phyloP scores from a whole-genome alignment of 768 basidiomycete genomes.

The Russula foetens region DNA sequence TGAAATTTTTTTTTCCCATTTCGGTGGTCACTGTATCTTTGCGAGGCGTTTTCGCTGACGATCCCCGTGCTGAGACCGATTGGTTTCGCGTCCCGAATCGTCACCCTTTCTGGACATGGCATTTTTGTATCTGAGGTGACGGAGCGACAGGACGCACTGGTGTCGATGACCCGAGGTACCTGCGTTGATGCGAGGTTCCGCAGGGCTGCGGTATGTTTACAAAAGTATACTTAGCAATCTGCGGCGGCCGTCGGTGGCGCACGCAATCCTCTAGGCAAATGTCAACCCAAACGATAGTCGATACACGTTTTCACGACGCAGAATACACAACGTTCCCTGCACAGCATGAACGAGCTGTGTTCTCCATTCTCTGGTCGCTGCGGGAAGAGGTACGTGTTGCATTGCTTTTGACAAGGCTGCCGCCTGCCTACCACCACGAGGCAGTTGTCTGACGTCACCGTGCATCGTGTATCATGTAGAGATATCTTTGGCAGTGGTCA shows the following conservation, averaged over 20 bases:
- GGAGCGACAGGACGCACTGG: background rate
- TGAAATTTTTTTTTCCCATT: background rate
- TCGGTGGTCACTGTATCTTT: background rate
- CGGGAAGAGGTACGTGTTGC: background rate
- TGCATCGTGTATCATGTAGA: background rate
- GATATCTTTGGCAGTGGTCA: background rate
- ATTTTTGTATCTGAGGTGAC: background rate
- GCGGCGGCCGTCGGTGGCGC: background rate
- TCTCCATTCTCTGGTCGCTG: background rate
- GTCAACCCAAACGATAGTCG: background rate
- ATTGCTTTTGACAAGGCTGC: background rate
- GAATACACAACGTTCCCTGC: background rate
- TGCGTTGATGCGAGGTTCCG: slow-evolving; percentile 2
- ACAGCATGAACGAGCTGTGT: background rate
- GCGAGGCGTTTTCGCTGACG: background rate
- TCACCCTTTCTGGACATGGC: background rate
- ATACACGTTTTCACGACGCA: background rate
- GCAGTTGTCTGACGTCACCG: slow-evolving; percentile 4
- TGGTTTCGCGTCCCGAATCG: background rate
- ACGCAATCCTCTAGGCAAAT: background rate
- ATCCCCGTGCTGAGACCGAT: background rate
- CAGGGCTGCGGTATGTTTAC: background rate
- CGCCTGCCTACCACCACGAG: slow-evolving; percentile 1
- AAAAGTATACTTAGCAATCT: background rate
- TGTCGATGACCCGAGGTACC: background rate